A percentile compares a stretch with the other conserved stretches of the same genome.
phyloP scores from a whole-genome alignment of 805 yeast species.

The Wickerhamomyces bovis region DNA sequence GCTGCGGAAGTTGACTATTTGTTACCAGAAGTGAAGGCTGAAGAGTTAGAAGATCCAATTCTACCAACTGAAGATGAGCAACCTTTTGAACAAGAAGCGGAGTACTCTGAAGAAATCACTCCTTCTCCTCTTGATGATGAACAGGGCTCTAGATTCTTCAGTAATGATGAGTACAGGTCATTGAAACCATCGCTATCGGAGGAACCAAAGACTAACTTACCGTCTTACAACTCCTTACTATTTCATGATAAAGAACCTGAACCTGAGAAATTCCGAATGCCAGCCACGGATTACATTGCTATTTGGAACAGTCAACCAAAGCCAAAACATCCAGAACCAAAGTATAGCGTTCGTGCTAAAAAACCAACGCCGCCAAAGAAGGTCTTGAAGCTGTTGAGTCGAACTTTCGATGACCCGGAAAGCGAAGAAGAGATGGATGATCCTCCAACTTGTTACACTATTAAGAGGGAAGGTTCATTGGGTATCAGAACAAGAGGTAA shows the following conservation, averaged over 20 bases:
- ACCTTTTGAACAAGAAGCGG: neutral
- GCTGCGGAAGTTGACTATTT: constrained; percentile 1
- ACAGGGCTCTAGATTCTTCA: neutral
- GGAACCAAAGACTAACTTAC: constrained; percentile 9
- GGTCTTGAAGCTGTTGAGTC: constrained; percentile 17
- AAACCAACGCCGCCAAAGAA: constrained; percentile 18
- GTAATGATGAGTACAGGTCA: constrained; percentile 6
- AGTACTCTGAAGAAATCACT: constrained; percentile 5
- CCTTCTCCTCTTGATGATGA: neutral
- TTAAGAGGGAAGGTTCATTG: constrained; percentile 7
- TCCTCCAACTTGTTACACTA: constrained; percentile 1
- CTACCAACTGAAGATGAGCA: neutral
- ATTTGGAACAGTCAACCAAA: constrained; percentile 29
- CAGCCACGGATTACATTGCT: constrained; percentile 21
- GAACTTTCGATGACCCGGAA: constrained; percentile 8
- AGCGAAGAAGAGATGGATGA: constrained; percentile 7
- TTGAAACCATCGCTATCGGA: constrained; percentile 6
- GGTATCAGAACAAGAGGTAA: constrained; percentile 4
- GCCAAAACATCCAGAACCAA: constrained; percentile 16
- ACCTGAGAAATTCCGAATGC: neutral
- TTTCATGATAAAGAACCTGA: constrained; percentile 22
- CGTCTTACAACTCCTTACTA: constrained; percentile 18
- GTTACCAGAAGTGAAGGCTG: neutral
- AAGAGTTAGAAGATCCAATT: neutral
- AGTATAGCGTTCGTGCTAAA: constrained; percentile 14